Percentiles rank a stretch among this genome's conserved stretches.
These are phyloP conservation scores for Kuraishia ogatae DNA, from an alignment of 805 yeast species.

Conservation along the genomic window DNA sequence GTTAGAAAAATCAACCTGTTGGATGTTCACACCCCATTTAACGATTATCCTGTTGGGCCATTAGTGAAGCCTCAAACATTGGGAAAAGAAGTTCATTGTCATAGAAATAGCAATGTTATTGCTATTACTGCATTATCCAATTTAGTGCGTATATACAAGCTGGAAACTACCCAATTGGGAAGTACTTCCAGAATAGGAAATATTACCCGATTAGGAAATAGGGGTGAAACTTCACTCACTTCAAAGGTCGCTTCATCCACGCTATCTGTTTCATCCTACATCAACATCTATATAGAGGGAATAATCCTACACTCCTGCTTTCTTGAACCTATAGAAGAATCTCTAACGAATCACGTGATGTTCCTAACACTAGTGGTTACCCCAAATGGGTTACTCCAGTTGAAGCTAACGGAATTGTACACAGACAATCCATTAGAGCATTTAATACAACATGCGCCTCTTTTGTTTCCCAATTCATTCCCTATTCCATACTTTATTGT, in stretches of 20 bases:
- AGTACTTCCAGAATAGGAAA: constrained; percentile 5
- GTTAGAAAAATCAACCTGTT: constrained; percentile 2
- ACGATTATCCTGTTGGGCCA: constrained; percentile 4
- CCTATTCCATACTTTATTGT: constrained; percentile 19
- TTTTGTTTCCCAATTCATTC: constrained; percentile 15
- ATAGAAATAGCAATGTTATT: constrained; percentile 11
- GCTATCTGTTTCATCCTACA: constrained; percentile 4
- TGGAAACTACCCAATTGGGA: constrained; percentile 11
- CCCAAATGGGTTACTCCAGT: constrained; percentile 11
- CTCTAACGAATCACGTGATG: constrained; percentile 10
- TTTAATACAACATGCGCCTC: constrained; percentile 12
- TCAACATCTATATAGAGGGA: constrained; percentile 16
- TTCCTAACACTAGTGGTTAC: constrained; percentile 15
- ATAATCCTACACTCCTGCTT: constrained; percentile 14
- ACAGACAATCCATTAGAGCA: constrained; percentile 5
- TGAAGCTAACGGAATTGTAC: constrained; percentile 17
- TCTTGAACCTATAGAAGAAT: constrained; percentile 11
- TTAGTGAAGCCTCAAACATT: constrained; percentile 6
- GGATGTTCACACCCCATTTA: constrained; percentile 7
- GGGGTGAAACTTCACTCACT: no score
- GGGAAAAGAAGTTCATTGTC: constrained; percentile 11
- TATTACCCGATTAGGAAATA: no score
- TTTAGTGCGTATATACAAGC: constrained; percentile 10
- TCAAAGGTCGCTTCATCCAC: no score
- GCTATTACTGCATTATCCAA: constrained; percentile 16